Base-by-base conservation (phyloP, 2,329 filamentous ascomycete genomes). In the Rutstroemia sp. region DNA sequence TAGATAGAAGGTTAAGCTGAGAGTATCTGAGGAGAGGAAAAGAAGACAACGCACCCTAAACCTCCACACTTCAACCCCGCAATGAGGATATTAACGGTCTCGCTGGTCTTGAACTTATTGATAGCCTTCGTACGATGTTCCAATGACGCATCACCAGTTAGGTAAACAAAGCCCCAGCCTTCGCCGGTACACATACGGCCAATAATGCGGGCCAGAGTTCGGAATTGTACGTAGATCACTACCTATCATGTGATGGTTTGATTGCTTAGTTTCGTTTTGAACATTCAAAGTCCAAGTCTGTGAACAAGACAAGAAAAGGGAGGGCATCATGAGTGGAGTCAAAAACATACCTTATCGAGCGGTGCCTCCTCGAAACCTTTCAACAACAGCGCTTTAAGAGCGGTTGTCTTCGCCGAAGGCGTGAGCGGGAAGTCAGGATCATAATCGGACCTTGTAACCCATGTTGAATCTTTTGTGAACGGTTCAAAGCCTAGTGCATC, bases 221-320 rank as follows among this genome's bases (percentile, higher is more conserved):
- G 67, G 58, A 82, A 86, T 61, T 86, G 80, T 0, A 77, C 80
- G 61, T 83, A 86, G 47, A 86, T 57, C 80, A 80, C 65, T 1
- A 68, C 62, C 66, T 69, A 30, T 34, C 10, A 14, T 9, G 5
- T 41, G 30, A 14, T 39, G 51, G 41, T 3, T 21, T 14, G 19
- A 44, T 51, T 54, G 41, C 45, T 56, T 37, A 30, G 46, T 21
- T 45, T 16, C 14, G 4, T 5, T 41, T 46, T 25, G 16, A 42
- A 50, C 25, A 21, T 23, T 55, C 3, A 51, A 18, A 37, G 9
- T 12, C 9, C 30, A 34, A 34, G 10, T 12, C 10, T 34, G 3
- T 34, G 23, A 19, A 19, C n/a, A 4, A 8, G 10, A 56, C 19
- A 42, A 6, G 8, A 25, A 4, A 9, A 4, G 6, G 21, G 42